Evolutionary conservation across 2,329 filamentous ascomycete species (phyloP).

Genomic region (Pseudocercospora eumusae): DNA sequence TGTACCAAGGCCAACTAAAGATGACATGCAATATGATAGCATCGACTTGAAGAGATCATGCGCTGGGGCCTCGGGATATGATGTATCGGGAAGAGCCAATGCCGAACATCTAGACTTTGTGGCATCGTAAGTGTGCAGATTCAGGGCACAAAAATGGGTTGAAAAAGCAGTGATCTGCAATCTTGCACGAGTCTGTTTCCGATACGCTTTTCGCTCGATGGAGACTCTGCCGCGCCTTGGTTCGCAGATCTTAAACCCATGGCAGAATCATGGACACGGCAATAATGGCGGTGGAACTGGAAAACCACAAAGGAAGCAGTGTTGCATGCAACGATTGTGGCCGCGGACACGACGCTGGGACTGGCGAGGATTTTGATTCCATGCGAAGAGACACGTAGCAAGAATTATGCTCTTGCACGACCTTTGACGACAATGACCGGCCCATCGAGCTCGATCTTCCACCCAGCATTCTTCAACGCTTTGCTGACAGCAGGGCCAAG

Average conservation of each 20-base stretch:
- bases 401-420: slow-evolving; percentile 1
- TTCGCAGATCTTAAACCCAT: background rate
- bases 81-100: background rate
- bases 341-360: background rate
- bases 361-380: background rate
- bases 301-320: background rate
- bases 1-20: background rate
- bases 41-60: background rate
- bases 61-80: background rate
- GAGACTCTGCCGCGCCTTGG: background rate
- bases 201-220: background rate
- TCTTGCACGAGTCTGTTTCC: background rate
- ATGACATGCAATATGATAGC: background rate
- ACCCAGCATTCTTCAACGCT: slow-evolving; percentile 74
- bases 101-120: background rate
- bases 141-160: background rate
- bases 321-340: background rate
- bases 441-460: slow-evolving; percentile 73
- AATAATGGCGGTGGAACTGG: background rate
- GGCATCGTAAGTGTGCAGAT: background rate
- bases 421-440: slow-evolving; percentile 73
- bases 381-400: background rate
- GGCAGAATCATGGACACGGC: background rate
- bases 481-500: slow-evolving; percentile 78
- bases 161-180: background rate